Evolutionary conservation across 2,329 filamentous ascomycete species (phyloP), one percentile per base, ranked within the genome.

Genomic region (Colletotrichum eleusines): DNA sequence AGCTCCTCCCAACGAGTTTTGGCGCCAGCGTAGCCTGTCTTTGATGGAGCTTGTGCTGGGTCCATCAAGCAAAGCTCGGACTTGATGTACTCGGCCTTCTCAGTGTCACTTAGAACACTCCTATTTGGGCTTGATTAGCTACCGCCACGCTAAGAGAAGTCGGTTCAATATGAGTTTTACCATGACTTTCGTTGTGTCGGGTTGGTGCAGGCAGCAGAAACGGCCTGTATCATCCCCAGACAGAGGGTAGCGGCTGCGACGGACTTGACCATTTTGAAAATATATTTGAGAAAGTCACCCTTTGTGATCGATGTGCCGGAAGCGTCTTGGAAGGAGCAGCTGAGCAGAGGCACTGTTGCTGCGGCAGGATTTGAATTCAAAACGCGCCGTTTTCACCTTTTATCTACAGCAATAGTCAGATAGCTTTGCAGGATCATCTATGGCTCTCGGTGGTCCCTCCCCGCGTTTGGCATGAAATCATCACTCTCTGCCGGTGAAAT

Each of bases 1-100:
- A 72, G 70, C 51, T 71, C 70, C 2, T 72, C 66, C 66, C 66
- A 72, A n/a, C 61, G 53, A n/a, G 61, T 59, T 11, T 35, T 72
- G 33, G 70, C 57, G 11, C 70, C 66, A 5, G 70, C 66, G 14
- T 58, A 66, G 0, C 42, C 14, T 1, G 67, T 66, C 62, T 70
- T 72, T 18, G 70, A 59, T 0, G 66, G 70, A 1, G 67, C 61
- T 12, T 65, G 60, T 1, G 60, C 60, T 0, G 66, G 54, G 23
- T 72, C 62, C 70, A 72, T 71, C 44, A 72, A 28, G 33, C 70
- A 72, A 5, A 71, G 67, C 2, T 50, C 60, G 0, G 67, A 50
- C 2, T 46, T 48, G 16, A 72, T 72, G 51, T 66, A 72, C 42
- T 46, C 54, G 1, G 55, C 33, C 42, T 71, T 72, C 40, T 72